These are phyloP conservation scores for Luzula sylvatica DNA, from an alignment of 176 grass and related monocot genomes.

Conservation along the genomic window DNA sequence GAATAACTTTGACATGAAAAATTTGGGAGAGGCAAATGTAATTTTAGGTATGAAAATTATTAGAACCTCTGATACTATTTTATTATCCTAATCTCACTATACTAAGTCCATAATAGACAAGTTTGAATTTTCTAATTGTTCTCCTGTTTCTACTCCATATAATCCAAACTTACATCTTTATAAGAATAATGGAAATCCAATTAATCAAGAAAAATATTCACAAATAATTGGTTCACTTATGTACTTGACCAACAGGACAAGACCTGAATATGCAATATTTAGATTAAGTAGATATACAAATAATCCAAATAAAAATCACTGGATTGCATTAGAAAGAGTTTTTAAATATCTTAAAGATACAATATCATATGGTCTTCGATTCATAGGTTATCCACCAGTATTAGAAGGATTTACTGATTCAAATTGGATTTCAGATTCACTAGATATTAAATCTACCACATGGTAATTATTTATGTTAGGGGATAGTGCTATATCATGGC, in stretches of 20 bases:
- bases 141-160: neutral
- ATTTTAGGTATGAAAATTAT: constrained; percentile 18
- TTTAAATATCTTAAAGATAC: neutral
- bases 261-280: neutral
- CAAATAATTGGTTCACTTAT: constrained; percentile 2
- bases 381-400: neutral
- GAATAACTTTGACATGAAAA: too few species aligned
- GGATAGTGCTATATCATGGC: neutral
- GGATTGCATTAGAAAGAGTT: constrained; percentile 1
- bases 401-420: neutral
- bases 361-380: neutral
- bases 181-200: constrained; percentile 10
- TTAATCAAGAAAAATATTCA: neutral
- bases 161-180: neutral
- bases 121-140: neutral
- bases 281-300: constrained; percentile 3
- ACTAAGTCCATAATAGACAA: too few species aligned
- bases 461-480: neutral
- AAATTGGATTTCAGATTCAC: neutral
- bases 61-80: neutral
- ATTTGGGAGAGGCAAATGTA: constrained; percentile 1
- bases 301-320: neutral
- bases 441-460: neutral
- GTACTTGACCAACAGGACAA: neutral
- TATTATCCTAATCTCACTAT: constrained; percentile 1